Base-by-base conservation (phyloP, 2,329 filamentous ascomycete species). In the Aspergillus ochraceoroseus region DNA sequence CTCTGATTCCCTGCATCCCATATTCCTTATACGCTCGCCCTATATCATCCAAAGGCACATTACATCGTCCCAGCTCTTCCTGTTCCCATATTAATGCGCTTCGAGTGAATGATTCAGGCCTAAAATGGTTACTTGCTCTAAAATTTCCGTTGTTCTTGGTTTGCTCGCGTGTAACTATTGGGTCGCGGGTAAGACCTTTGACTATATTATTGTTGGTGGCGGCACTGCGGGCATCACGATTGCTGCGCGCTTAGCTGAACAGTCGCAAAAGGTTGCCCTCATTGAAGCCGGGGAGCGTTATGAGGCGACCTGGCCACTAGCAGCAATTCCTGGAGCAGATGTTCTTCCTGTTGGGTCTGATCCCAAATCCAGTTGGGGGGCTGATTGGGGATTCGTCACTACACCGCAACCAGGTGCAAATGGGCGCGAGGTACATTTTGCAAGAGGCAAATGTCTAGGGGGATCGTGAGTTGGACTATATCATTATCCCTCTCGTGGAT, bases 231-330 rank as follows among this genome's bases (percentile, higher is more conserved):
- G 60, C 3, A 47, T 38, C 25, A 43, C 48, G 4, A 41, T 61
- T 5, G 57, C 55, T 6, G 55, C 48, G 2, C 49, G 54, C 17
- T 41, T 61, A 7, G 58, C 58, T 2, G 38, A 58, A 33, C 37
- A 49, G 3, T 32, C 34, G 2, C 47, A 53, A 14, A 44, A 38
- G 5, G 58, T 62, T 2, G 58, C 57, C 0, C 35, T 62, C 8
- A 39, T 62, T 2, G 59, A 62, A 32, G 58, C 58, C 2, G 61
- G 57, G 2, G 46, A 41, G 1, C 31, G 47, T 8, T 64, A 63
- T n/a, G 57, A 64, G 27, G 1, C 45, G 1, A 31, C 43, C 15
- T 54, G 51, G 5, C 7, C 52, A 6, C 13, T 42, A 4, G 48
- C 49, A 2, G 49, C 33, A 3, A 32, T 54, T 7, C 54, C 55